Base-by-base conservation (phyloP, 352 stramenopile genomes). In the Phytophthora sp. region DNA sequence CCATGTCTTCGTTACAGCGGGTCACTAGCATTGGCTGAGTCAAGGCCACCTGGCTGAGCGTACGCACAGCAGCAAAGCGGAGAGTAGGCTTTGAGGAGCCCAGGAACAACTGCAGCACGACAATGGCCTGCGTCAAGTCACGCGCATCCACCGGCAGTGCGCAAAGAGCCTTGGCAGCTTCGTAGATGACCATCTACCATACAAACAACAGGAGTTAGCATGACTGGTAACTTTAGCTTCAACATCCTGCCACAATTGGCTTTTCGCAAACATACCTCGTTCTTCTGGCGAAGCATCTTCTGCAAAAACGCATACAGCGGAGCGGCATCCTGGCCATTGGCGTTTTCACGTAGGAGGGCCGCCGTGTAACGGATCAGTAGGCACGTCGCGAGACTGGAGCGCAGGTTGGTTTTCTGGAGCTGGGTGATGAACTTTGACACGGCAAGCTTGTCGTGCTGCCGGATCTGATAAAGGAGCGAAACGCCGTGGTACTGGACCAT, bases 401-500 rank as follows among this genome's bases (percentile, higher is more conserved):
- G 88, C 43, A 99, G 65, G 35, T 92, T 97, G 44, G 96, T 98
- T 61, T 97, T 96, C 58, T 98, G 92, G 4, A 97, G 83, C 73
- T 97, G 89, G 8, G 78, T 87, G 50, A 96, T 91, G 26, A 95
- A 84, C 71, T 99, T 99, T n/a, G 94, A 98, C 27, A 99, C 90
- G 5, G 97, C 97, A 10, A 99, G 90, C 42, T 94, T 90, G 84
- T 99, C 98, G 71, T 99, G 92, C 60, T 97, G 92, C 53, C 99
- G 99, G 71, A 99, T 99, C 72, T 98, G 89, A 76, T 99, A 99
- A 10, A 99, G 82, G 8, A 99, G 83, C 24, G 96, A 94, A 49
- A 99, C 92, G 8, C 96, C 98, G 62, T 99, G 97, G 82, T 99
- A 99, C 82, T 99, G 96, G 11, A 99, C 98, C 97, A 99, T 99